Conservation (phyloP, 2,329 filamentous ascomycete genomes). For the Plectosphaerella cucumerina region DNA sequence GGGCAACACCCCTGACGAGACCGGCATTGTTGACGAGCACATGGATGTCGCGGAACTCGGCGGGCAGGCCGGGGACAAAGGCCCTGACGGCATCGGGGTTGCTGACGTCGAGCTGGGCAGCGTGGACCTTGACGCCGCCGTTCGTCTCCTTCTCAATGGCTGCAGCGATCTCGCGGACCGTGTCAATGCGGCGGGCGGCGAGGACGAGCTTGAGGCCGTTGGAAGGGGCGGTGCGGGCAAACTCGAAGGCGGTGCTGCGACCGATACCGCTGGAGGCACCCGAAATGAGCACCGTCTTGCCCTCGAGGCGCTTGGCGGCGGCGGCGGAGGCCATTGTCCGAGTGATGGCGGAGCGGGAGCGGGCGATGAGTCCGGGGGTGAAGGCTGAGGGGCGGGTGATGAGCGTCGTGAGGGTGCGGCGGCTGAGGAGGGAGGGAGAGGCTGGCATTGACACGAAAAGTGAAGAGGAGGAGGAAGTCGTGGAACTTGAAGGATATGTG, state of each 20-base stretch:
- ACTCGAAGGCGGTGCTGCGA: slow-evolving; percentile 78
- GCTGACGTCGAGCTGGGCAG: slow-evolving; percentile 84
- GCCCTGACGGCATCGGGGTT: slow-evolving; percentile 67
- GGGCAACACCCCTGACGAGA: slow-evolving; percentile 82
- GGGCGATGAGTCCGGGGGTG: slow-evolving; percentile 1
- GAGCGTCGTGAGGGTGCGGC: neutral
- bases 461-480: neutral
- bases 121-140: slow-evolving; percentile 73
- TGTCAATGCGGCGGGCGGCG: slow-evolving; percentile 81
- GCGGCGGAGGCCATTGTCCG: slow-evolving; percentile 40
- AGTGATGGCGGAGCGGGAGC: neutral
- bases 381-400: slow-evolving; percentile 6
- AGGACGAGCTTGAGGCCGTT: slow-evolving; percentile 73
- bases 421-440: neutral
- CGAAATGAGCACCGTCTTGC: slow-evolving; percentile 90
- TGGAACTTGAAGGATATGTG: neutral
- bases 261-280: slow-evolving; percentile 94
- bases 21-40: slow-evolving; percentile 95
- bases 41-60: slow-evolving; percentile 80
- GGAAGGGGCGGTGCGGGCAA: slow-evolving; percentile 77
- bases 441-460: neutral
- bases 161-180: slow-evolving; percentile 68
- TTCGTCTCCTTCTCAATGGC: slow-evolving; percentile 76
- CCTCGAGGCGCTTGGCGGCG: slow-evolving; percentile 76
- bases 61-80: slow-evolving; percentile 71